Conservation (phyloP, 768 basidiomycete genomes). For the Trichaptum fuscoviolaceum region DNA sequence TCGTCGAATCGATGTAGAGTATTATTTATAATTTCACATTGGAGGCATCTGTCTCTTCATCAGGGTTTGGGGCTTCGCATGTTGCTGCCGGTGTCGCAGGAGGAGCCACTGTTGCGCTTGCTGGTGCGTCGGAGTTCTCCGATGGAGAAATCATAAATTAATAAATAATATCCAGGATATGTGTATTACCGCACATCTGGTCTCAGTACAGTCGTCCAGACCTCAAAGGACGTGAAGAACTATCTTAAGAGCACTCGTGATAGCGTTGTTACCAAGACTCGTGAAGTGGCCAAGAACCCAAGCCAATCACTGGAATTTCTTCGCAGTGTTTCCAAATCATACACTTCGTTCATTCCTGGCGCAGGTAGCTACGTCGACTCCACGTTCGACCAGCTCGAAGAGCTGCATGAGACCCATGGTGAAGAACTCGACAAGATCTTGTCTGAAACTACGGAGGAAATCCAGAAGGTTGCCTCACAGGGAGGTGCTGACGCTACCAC, state of each 20-base stretch:
- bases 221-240: constrained; percentile 23
- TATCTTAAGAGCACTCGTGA: constrained; percentile 23
- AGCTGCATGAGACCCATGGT: constrained; percentile 31
- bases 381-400: constrained; percentile 38
- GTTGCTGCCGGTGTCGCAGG: constrained; percentile 26
- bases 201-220: constrained; percentile 31
- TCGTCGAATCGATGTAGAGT: neutral
- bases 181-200: constrained; percentile 38
- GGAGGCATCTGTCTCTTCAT: neutral
- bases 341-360: constrained; percentile 34
- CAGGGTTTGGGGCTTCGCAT: constrained; percentile 15
- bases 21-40: neutral
- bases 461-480: constrained; percentile 21
- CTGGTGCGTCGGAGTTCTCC: constrained; percentile 17
- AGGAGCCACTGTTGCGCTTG: constrained; percentile 23
- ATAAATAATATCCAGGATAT: constrained; percentile 26
- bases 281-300: constrained; percentile 23
- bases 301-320: constrained; percentile 32
- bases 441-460: constrained; percentile 29
- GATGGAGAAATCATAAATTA: neutral
- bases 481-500: constrained; percentile 21
- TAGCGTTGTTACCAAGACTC: constrained; percentile 12
- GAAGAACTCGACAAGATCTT: constrained; percentile 36
- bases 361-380: constrained; percentile 33
- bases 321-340: constrained; percentile 35